A percentile compares a stretch with the other conserved stretches of the same genome.
Conservation (phyloP, 2,329 filamentous ascomycete species). For the Sporothrix dimorphospora region DNA sequence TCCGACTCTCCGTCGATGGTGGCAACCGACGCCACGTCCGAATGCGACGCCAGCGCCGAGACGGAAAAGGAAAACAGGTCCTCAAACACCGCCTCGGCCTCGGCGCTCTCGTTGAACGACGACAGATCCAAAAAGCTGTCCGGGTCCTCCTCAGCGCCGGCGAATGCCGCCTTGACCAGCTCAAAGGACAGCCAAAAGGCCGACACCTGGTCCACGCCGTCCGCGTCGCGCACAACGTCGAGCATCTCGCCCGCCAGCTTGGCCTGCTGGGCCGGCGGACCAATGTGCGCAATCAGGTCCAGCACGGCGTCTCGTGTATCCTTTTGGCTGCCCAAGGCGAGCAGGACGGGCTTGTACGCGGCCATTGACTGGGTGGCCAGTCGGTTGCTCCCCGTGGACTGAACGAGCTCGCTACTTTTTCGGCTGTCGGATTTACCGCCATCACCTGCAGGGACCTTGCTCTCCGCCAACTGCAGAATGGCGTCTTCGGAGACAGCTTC, state of each 20-base stretch:
- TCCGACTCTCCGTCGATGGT: constrained; percentile 51
- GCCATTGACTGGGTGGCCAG: not conserved
- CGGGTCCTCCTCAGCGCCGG: constrained; percentile 53
- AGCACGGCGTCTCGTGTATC: constrained; percentile 61
- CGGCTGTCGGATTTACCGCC: not conserved
- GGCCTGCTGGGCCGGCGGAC: constrained; percentile 61
- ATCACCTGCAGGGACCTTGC: too few relatives aligned
- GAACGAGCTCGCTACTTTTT: not conserved
- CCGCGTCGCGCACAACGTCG: constrained; percentile 61
- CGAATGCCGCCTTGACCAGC: constrained; percentile 63
- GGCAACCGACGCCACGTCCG: constrained; percentile 40
- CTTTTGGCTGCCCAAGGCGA: constrained; percentile 68
- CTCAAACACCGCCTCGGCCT: constrained; percentile 54
- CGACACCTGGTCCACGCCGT: constrained; percentile 64
- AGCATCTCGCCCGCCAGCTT: constrained; percentile 68
- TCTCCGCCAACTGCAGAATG: constrained; percentile 6
- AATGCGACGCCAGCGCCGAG: constrained; percentile 59
- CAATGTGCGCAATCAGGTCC: constrained; percentile 60
- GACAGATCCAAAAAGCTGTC: constrained; percentile 69
- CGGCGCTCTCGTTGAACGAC: constrained; percentile 38
- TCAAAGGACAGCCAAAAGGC: constrained; percentile 81
- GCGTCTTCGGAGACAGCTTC: constrained; percentile 39
- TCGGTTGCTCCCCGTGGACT: not conserved
- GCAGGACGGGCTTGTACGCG: constrained; percentile 62
- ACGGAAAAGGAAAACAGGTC: constrained; percentile 73